These are phyloP conservation scores for Parachaetomium inaequale DNA, from an alignment of 495 filamentous ascomycete species.

Conservation along the genomic window DNA sequence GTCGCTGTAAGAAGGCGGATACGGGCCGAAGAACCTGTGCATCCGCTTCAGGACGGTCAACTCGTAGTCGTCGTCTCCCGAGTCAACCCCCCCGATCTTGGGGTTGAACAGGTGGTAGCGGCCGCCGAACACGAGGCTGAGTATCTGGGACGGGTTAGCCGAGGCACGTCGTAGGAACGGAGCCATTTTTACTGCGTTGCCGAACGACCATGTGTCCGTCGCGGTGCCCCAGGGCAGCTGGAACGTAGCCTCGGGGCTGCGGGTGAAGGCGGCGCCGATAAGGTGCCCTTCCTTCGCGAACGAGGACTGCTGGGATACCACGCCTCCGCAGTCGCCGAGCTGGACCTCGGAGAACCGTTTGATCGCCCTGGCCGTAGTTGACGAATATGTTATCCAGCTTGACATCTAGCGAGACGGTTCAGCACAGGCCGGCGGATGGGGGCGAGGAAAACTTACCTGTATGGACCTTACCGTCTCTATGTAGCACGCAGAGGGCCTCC, in stretches of 20 bases:
- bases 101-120: too few species aligned
- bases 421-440: constrained; percentile 20
- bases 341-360: constrained; percentile 39
- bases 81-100: too few species aligned
- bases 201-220: constrained; percentile 49
- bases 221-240: constrained; percentile 36
- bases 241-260: constrained; percentile 40
- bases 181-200: constrained; percentile 23
- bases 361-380: constrained; percentile 32
- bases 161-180: too few species aligned
- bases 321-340: constrained; percentile 30
- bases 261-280: constrained; percentile 37
- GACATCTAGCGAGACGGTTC: constrained; percentile 24
- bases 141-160: too few species aligned
- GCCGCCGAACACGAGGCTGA: too few species aligned
- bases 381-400: constrained; percentile 44
- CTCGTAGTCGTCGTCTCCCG: constrained; percentile 35
- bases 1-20: constrained; percentile 37
- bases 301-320: constrained; percentile 27
- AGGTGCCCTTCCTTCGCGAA: constrained; percentile 38
- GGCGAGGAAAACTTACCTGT: too few species aligned
- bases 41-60: constrained; percentile 42
- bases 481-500: constrained; percentile 28
- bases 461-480: too few species aligned
- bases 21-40: constrained; percentile 43